phyloP scores from a whole-genome alignment of 805 yeast genomes.

The Phaffomyces thermotolerans region DNA sequence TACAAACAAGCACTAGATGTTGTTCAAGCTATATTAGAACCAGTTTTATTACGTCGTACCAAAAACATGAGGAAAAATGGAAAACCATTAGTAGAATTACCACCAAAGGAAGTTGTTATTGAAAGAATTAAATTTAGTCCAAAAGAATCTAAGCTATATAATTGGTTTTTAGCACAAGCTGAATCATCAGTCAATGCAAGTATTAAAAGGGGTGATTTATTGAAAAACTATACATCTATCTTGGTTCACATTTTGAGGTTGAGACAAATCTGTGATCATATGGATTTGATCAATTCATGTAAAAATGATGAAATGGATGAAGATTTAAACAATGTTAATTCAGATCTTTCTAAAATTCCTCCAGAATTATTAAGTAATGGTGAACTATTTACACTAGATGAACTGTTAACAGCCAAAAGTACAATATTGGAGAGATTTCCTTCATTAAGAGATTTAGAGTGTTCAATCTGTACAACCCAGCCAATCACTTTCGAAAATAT shows the following conservation, averaged over 20 bases:
- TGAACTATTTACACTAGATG: slow-evolving; percentile 10
- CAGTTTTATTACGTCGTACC: slow-evolving; percentile 76
- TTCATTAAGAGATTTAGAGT: slow-evolving; percentile 47
- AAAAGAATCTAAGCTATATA: slow-evolving; percentile 58
- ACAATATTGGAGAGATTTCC: slow-evolving; percentile 28
- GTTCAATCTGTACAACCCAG: slow-evolving; percentile 76
- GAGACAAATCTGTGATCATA: slow-evolving; percentile 85
- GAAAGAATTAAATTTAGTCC: slow-evolving; percentile 62
- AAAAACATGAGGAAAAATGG: slow-evolving; percentile 83
- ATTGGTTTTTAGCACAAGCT: slow-evolving; percentile 62
- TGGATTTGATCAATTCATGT: slow-evolving; percentile 49
- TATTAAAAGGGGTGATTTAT: slow-evolving; percentile 55
- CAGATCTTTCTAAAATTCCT: slow-evolving; percentile 13
- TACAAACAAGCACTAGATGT: slow-evolving; percentile 70
- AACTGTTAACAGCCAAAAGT: slow-evolving; percentile 8
- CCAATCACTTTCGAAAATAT: slow-evolving; percentile 49
- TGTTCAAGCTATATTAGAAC: slow-evolving; percentile 80
- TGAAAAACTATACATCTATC: slow-evolving; percentile 69
- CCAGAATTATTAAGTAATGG: slow-evolving; percentile 10
- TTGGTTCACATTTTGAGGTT: slow-evolving; percentile 76
- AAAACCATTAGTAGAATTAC: slow-evolving; percentile 63
- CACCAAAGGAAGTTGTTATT: slow-evolving; percentile 64
- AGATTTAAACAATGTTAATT: slow-evolving; percentile 19
- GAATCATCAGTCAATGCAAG: slow-evolving; percentile 53
- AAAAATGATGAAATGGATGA: slow-evolving; percentile 45